Conservation (phyloP, 2,329 filamentous ascomycete species). For the Clathrospora elynae region DNA sequence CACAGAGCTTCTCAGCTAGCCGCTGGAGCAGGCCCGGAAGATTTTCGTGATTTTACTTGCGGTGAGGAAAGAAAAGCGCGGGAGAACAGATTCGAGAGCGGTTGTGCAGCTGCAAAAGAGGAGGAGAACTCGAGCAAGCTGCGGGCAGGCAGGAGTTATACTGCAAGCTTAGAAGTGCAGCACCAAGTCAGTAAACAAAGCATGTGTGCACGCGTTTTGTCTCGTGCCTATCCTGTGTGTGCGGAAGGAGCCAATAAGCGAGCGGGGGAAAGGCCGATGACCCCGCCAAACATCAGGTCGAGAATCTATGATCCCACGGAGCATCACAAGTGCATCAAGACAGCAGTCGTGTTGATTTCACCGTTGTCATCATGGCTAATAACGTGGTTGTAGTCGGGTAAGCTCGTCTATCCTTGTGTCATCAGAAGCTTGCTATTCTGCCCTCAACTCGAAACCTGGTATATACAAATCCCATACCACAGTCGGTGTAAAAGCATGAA, state of each 20-base stretch:
- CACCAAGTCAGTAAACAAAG: constrained; percentile 22
- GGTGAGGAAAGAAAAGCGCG: constrained; percentile 8
- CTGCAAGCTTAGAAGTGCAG: not conserved
- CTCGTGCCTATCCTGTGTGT: constrained; percentile 21
- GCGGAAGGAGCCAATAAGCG: constrained; percentile 25
- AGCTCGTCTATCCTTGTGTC: constrained; percentile 18
- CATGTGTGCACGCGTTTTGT: constrained; percentile 33
- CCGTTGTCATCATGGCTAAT: constrained; percentile 17
- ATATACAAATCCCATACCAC: too few relatives aligned
- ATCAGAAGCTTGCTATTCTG: not conserved
- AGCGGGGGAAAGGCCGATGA: constrained; percentile 16
- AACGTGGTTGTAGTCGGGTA: constrained; percentile 58
- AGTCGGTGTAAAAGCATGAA: too few relatives aligned
- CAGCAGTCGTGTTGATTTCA: constrained; percentile 10
- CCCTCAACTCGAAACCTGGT: too few relatives aligned
- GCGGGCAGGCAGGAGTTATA: not conserved
- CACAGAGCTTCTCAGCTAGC: constrained; percentile 23
- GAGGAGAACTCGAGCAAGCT: not conserved
- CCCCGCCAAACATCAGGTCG: constrained; percentile 17
- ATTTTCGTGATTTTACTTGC: constrained; percentile 7
- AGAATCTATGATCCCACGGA: constrained; percentile 4
- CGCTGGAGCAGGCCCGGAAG: constrained; percentile 18
- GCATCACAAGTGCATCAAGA: constrained; percentile 12
- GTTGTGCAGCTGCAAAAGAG: constrained; percentile 1
- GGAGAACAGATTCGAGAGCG: not conserved